phyloP scores from a whole-genome alignment of 768 basidiomycete species.

The Rhodotorula kratochvilovae region DNA sequence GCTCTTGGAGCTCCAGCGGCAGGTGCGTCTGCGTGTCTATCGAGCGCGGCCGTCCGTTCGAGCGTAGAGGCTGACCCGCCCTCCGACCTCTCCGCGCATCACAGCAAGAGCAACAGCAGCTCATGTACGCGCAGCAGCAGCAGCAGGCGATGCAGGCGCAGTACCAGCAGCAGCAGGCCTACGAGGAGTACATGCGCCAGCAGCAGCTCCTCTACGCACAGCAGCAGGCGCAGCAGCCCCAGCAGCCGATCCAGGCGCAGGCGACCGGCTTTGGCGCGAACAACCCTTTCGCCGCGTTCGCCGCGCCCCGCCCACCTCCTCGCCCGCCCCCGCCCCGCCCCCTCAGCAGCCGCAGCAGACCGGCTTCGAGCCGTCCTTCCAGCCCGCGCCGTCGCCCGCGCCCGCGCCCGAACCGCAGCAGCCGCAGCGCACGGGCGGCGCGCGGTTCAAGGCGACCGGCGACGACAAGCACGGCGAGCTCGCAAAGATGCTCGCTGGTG shows the following conservation, averaged over 20 bases:
- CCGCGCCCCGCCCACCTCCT: slow-evolving; percentile 29
- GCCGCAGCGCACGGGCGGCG: slow-evolving; percentile 18
- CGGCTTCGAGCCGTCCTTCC: slow-evolving; percentile 37
- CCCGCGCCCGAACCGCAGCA: slow-evolving; percentile 43
- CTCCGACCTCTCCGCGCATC: neutral
- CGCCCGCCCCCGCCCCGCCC: slow-evolving; percentile 33
- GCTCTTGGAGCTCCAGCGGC: slow-evolving; percentile 75
- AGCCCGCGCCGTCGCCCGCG: slow-evolving; percentile 40
- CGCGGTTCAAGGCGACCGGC: slow-evolving; percentile 39
- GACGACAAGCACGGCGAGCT: slow-evolving; percentile 72
- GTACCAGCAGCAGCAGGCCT: slow-evolving; percentile 53
- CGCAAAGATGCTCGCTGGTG: slow-evolving; percentile 73
- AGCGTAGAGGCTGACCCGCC: neutral
- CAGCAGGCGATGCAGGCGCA: slow-evolving; percentile 47
- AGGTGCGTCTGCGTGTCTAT: slow-evolving; percentile 48
- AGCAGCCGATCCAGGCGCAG: slow-evolving; percentile 48
- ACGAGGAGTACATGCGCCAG: slow-evolving; percentile 47
- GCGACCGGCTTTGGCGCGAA: slow-evolving; percentile 63
- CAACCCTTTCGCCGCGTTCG: slow-evolving; percentile 79
- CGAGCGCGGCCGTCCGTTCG: too few species aligned
- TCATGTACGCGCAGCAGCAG: slow-evolving; percentile 35
- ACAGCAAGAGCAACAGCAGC: slow-evolving; percentile 42
- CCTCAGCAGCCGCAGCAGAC: slow-evolving; percentile 39
- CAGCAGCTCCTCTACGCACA: slow-evolving; percentile 38
- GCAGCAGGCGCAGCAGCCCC: slow-evolving; percentile 41